Evolutionary conservation across 2,329 filamentous ascomycete species (phyloP), one percentile per base, ranked within the genome.

Genomic region (Orbilia javanica): DNA sequence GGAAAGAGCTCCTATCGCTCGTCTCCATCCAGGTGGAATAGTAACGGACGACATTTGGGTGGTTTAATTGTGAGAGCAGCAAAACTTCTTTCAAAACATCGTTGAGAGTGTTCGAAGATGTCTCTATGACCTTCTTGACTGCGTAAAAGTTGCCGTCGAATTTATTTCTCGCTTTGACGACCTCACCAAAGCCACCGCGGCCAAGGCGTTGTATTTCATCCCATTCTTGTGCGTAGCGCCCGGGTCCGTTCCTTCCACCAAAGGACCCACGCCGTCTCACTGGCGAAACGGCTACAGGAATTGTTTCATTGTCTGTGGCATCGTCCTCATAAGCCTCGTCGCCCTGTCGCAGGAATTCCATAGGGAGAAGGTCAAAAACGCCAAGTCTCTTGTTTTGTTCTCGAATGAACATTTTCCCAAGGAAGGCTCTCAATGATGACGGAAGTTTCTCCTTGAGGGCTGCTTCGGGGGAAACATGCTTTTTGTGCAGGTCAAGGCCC

Each of bases 21-120:
- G 94, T 91, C 83, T 98, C 95, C 0, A 96, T 89, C 96, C 96
- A 99, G 1, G 96, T 94, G 68, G 94, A 94, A 84, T 94, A 97
- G 83, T 99, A 99, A 53, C 96, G 90, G 73, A 97, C 93, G 18
- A 92, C 89, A 80, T 90, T 90, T 2, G 94, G 94, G 84, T 98
- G 95, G 82, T 96, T 97, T 71, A 99, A 88, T 76, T 93, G 90
- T n/a, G 95, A 97, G 15, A 99, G 87, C 7, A 98, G 86, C 83
- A 94, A 91, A 46, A 97, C 95, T 83, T 96, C 93, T 68, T 92
- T 93, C 27, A 95, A 83, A 11, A 94, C 90, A 82, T 97, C 92
- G 0, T 92, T 94, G 44, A 98, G 86, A 73, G 92, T 93, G 74
- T 90, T 88, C 27, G 92, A 89, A 0, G 93, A 93, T 64, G 91